phyloP scores from a whole-genome alignment of 352 stramenopile species.

The Phytopythium cucurbitacearum region DNA sequence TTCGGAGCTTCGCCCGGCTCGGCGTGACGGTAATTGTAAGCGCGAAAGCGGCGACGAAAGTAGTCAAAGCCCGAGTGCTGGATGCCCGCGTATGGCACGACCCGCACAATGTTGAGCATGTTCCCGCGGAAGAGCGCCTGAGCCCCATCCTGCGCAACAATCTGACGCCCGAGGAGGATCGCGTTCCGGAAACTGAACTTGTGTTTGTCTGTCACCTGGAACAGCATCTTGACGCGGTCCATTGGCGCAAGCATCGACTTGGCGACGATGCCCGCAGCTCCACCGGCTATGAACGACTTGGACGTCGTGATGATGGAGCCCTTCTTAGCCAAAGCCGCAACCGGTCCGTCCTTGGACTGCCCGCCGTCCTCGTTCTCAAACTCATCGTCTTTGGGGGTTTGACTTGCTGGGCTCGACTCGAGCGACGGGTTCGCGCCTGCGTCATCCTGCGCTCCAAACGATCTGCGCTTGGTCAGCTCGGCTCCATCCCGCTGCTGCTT shows the following conservation, averaged over 20 bases:
- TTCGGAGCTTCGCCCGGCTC: conserved; percentile 43
- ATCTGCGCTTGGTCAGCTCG: too few relatives aligned
- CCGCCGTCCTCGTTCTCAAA: neutral
- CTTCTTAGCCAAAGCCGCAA: conserved; percentile 12
- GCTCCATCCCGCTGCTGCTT: neutral
- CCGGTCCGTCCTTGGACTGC: neutral
- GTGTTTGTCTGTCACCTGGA: conserved; percentile 75
- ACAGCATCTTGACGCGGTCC: conserved; percentile 84
- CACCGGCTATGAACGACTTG: conserved; percentile 80
- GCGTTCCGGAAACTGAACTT: conserved; percentile 77
- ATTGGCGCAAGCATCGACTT: conserved; percentile 73
- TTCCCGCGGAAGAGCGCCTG: conserved; percentile 68
- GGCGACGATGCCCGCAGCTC: conserved; percentile 64
- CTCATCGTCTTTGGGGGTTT: neutral
- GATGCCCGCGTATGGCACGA: conserved; percentile 73
- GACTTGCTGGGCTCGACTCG: neutral
- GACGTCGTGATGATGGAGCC: conserved; percentile 62
- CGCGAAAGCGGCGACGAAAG: conserved; percentile 76
- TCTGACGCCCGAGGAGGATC: conserved; percentile 45
- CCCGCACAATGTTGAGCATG: conserved; percentile 73
- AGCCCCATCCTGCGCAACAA: conserved; percentile 71
- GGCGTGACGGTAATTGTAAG: conserved; percentile 61
- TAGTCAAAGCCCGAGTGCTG: conserved; percentile 86
- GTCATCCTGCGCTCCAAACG: too few relatives aligned
- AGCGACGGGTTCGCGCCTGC: conserved; percentile 4